Percentiles rank a stretch among this genome's conserved stretches.
Conservation (phyloP, 139 green algal species). For the Desmodesmus armatus region DNA sequence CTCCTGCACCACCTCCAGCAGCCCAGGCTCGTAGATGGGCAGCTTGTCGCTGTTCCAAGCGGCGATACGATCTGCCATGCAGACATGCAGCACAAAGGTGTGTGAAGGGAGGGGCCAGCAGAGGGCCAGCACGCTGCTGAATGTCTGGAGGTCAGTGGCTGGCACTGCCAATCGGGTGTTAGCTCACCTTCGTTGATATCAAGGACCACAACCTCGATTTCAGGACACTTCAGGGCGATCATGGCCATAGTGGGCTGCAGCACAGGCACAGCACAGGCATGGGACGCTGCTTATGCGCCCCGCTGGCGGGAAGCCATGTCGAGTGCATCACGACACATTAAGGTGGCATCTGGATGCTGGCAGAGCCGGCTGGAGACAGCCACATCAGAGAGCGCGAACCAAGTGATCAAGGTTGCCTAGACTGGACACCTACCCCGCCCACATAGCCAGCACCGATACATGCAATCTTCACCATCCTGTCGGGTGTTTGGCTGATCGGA, state of each 20-base stretch:
- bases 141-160: no score
- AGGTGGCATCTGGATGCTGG: no score
- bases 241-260: slow-evolving; percentile 91
- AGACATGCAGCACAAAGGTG: not conserved
- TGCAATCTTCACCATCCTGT: slow-evolving; percentile 75
- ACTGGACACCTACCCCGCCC: slow-evolving; percentile 75
- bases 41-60: slow-evolving; percentile 98
- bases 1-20: slow-evolving; percentile 93
- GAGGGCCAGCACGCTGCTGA: not conserved
- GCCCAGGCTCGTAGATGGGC: slow-evolving; percentile 99
- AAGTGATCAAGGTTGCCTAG: no score
- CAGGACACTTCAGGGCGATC: slow-evolving; percentile 95
- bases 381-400: no score
- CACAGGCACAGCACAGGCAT: no score
- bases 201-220: slow-evolving; percentile 95
- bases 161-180: not conserved
- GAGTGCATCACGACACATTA: no score
- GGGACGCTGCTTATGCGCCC: no score
- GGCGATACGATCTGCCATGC: slow-evolving; percentile 38
- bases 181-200: slow-evolving; percentile 89
- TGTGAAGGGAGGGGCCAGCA: not conserved
- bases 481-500: not conserved
- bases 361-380: no score
- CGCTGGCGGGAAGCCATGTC: no score
- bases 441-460: slow-evolving; percentile 92